These are phyloP conservation scores for Sclerotinia subarctica DNA, from an alignment of 2,329 filamentous ascomycete genomes.

Conservation along the genomic window DNA sequence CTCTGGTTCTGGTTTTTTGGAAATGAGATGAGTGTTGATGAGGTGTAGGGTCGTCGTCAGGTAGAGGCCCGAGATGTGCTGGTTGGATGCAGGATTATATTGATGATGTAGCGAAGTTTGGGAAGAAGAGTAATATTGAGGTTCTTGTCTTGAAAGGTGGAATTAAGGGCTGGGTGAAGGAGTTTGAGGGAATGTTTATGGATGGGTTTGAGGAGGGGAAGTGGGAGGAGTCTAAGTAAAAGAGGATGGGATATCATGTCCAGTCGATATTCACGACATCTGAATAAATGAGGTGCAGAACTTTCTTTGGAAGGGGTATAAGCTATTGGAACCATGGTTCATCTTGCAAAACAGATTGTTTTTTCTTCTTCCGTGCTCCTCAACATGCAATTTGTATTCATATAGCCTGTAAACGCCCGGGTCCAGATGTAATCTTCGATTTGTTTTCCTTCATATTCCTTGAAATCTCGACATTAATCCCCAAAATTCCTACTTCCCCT, in stretches of 20 bases:
- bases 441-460: conserved; percentile 11
- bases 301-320: not conserved
- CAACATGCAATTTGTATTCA: conserved; percentile 21
- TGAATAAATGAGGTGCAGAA: not conserved
- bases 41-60: conserved; percentile 48
- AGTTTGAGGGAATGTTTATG: conserved; percentile 47
- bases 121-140: conserved; percentile 44
- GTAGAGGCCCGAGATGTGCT: conserved; percentile 51
- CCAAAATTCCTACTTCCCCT: not conserved
- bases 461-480: not conserved
- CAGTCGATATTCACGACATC: not conserved
- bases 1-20: not conserved
- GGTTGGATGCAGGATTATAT: conserved; percentile 57
- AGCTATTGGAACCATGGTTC: not conserved
- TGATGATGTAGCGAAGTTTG: conserved; percentile 42
- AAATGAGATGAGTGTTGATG: not conserved
- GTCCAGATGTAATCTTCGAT: conserved; percentile 12
- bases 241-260: not conserved
- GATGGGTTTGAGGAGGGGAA: conserved; percentile 48
- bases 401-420: conserved; percentile 19
- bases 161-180: conserved; percentile 54
- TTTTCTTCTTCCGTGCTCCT: conserved; percentile 6
- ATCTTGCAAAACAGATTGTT: conserved; percentile 9
- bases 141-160: conserved; percentile 51
- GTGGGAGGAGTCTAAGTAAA: conserved; percentile 37